Evolutionary conservation across 768 basidiomycete genomes (phyloP).

Genomic region (Russula virescens): DNA sequence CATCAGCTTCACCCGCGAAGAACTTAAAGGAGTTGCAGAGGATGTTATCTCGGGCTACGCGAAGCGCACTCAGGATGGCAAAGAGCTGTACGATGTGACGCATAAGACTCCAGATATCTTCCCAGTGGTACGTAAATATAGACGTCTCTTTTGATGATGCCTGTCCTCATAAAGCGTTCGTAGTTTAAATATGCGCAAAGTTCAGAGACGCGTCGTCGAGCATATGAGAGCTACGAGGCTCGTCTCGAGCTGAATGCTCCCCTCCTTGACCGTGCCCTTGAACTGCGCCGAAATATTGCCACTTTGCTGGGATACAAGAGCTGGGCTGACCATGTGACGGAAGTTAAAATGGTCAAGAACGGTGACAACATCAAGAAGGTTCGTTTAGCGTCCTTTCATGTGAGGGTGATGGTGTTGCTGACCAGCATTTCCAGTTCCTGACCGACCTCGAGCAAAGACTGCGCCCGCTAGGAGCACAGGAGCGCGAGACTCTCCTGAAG

Average conservation of each 20-base stretch:
- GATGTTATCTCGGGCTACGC: conserved; percentile 76
- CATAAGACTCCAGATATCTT: conserved; percentile 81
- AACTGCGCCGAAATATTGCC: conserved; percentile 65
- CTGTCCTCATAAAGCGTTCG: background rate
- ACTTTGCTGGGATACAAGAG: conserved; percentile 64
- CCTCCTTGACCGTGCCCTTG: conserved; percentile 59
- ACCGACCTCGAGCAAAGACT: conserved; percentile 70
- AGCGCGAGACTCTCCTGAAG: conserved; percentile 58
- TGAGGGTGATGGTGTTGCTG: background rate
- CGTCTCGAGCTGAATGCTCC: conserved; percentile 66
- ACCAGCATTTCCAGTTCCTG: conserved; percentile 50
- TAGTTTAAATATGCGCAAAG: conserved; percentile 78
- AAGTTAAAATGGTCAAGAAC: conserved; percentile 80
- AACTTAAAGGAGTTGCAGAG: conserved; percentile 73
- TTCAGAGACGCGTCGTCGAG: conserved; percentile 60
- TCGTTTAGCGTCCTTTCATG: conserved; percentile 20
- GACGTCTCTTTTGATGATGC: background rate
- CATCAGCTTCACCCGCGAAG: conserved; percentile 60
- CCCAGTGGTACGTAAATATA: conserved; percentile 50
- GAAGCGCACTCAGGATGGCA: conserved; percentile 53
- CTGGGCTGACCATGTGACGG: conserved; percentile 82
- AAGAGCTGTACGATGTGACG: conserved; percentile 64
- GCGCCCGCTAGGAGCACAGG: conserved; percentile 62
- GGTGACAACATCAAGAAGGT: conserved; percentile 56
- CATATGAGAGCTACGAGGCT: conserved; percentile 62